phyloP scores from a whole-genome alignment of 169 alveolate genomes.

The Plasmodium gaboni region DNA sequence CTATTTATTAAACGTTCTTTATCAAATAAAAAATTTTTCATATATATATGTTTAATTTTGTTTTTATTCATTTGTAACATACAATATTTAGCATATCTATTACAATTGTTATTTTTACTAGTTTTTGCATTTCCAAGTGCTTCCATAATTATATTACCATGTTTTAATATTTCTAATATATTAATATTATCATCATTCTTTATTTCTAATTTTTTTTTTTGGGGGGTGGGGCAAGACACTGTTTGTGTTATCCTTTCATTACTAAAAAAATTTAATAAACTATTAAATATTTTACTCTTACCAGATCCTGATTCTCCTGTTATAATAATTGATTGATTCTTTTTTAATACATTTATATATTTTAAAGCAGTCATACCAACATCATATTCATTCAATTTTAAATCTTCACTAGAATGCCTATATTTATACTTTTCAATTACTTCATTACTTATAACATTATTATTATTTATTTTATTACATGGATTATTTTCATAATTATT shows the following conservation, averaged over 20 bases:
- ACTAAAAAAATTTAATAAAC: slow-evolving; percentile 90
- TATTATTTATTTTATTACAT: not conserved
- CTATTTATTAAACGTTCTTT: slow-evolving; percentile 42
- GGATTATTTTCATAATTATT: too few relatives aligned
- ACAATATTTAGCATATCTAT: slow-evolving; percentile 33
- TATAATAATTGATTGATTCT: slow-evolving; percentile 91
- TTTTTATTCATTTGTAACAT: slow-evolving; percentile 28
- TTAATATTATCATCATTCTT: not conserved
- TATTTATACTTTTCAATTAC: slow-evolving; percentile 30
- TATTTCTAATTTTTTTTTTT: not conserved
- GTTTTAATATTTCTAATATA: slow-evolving; percentile 16
- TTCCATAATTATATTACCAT: slow-evolving; percentile 17
- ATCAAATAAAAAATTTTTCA: slow-evolving; percentile 39
- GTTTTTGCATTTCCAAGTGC: slow-evolving; percentile 63
- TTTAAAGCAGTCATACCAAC: slow-evolving; percentile 29
- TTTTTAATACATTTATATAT: slow-evolving; percentile 30
- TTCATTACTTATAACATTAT: slow-evolving; percentile 1
- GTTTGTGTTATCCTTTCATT: not conserved
- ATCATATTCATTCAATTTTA: slow-evolving; percentile 22
- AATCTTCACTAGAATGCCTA: not conserved
- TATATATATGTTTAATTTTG: slow-evolving; percentile 2
- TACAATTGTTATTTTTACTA: slow-evolving; percentile 36
- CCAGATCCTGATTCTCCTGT: slow-evolving; percentile 97
- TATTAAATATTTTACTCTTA: slow-evolving; percentile 94
- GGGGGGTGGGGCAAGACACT: not conserved